Evolutionary conservation across 495 filamentous ascomycete species (phyloP), one percentile per base, ranked within the genome.

Genomic region (Tuber umbilicatum): DNA sequence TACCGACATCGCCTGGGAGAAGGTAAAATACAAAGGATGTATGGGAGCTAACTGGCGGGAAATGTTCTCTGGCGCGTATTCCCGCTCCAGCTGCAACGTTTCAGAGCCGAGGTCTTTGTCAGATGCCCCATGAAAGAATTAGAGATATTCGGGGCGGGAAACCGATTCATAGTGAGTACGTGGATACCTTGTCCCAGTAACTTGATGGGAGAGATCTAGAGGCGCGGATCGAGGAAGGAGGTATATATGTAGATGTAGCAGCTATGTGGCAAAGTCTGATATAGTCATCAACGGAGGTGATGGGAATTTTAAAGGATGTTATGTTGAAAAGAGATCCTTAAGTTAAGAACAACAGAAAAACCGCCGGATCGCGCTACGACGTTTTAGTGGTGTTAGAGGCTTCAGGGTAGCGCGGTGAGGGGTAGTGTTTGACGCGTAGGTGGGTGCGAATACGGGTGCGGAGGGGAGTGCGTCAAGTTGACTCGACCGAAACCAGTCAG

Each of bases 51-150:
- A 23, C 21, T 17, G 16, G 21, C 7, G 3, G 47, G 10, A 55
- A 27, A 27, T 2, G 0, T 23, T 7, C 23, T 9, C 23, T n/a
- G 23, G 7, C 1, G 23, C 14, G 9, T 27, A 14, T n/a, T n/a
- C 47, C 21, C 2, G 7, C 27, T n/a, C 23, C 7, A 12, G 3
- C 10, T 55, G 14, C 1, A 14, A 10, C 4, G 23, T 6, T 27
- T 27, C 6, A 9, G 23, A 9, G 47, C 7, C 1, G 2, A n/a
- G 23, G 23, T 3, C 23, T 14, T 27, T 7, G 23, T 12, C 4
- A 6, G 6, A 7, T 5, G 5, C 5, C 0, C 0, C 3, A 7
- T 10, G 23, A 14, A 9, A 23, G 1, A n/a, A 10, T n/a, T 10
- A 2, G 23, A 50, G 9, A n/a, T 1, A 50, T n/a, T 7, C 0